Base-by-base conservation (phyloP, 2,329 filamentous ascomycete species). In the Phaeosphaeria sp. region DNA sequence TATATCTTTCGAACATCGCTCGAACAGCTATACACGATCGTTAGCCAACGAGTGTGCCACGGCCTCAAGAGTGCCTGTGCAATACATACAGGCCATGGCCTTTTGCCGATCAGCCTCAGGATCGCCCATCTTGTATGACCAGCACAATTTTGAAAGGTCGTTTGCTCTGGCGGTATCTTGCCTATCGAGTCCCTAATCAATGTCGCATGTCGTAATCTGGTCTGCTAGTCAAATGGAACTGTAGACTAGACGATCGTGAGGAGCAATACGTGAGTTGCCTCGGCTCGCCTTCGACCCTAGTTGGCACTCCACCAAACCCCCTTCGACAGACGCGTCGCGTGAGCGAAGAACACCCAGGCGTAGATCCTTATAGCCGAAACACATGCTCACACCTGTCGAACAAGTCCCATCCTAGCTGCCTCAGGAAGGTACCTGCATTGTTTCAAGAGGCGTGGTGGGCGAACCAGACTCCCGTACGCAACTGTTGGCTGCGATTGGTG, bases 1-100 rank as follows among this genome's bases (percentile, higher is more conserved):
- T 64, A 61, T 78, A 78, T 59, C 71, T 63, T 36, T 76, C 74
- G 53, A 77, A 77, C 62, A 75, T 69, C 48, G 75, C 75, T 42
- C 72, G 66, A 6, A 78, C 75, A 8, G 75, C 75, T 18, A 13
- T 13, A 36, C 15, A 13, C 11, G 11, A 6, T 3, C 6, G 6
- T 36, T 6, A 36, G 30, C 15, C 30, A 43, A 43, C 15, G 30
- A 20, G n/a, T 43, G 17, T 43, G 40, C n/a, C 40, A 43, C 15
- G 11, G 30, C n/a, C 3, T 36, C 11, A 3, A 36, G 3, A 13
- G 30, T 36, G 25, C 25, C 11, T 30, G 11, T 13, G 30, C 30
- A 36, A 13, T 3, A 36, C 30, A 36, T 36, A 36, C 30, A 36
- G 8, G 65, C 64, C 60, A 75, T 77, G 56, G 75, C 75, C 55